These are phyloP conservation scores for Setaria italica DNA, from an alignment of 202 grass and related monocot genomes.

Conservation along the genomic window DNA sequence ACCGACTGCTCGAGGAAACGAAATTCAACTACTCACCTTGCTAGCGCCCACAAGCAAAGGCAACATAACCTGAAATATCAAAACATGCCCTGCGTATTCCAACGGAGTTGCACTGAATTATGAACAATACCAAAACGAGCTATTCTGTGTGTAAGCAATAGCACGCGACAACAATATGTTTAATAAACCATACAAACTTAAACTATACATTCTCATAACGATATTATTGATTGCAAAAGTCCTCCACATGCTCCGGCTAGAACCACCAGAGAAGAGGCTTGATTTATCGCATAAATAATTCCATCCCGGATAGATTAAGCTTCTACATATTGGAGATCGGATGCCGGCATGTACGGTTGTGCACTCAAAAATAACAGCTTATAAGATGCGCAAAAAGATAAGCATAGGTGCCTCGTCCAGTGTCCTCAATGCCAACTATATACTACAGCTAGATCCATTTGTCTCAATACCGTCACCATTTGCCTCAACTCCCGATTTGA, in stretches of 20 bases:
- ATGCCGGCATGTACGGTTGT: conserved; percentile 2
- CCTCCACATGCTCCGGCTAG: not conserved
- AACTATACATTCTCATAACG: conserved; percentile 20
- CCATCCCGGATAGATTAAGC: conserved; percentile 24
- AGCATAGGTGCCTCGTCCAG: conserved; percentile 17
- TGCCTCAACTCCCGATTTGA: not conserved
- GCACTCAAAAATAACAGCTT: conserved; percentile 10
- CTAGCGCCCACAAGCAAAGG: not conserved
- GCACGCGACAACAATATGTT: not conserved
- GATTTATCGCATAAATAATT: not conserved
- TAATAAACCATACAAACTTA: not conserved
- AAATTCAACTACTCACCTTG: not conserved
- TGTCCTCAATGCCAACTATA: conserved; percentile 51
- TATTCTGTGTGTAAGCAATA: not conserved
- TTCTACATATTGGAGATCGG: conserved; percentile 27
- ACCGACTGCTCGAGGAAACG: too few species aligned
- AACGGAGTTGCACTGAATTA: not conserved
- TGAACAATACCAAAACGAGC: not conserved
- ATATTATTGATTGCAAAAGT: conserved; percentile 20
- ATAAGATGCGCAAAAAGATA: conserved; percentile 29
- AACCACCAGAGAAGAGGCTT: conserved; percentile 9
- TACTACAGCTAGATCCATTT: conserved; percentile 35
- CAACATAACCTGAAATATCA: not conserved
- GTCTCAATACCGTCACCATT: conserved; percentile 11
- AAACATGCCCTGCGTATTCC: not conserved